Percentiles rank a stretch among this genome's conserved stretches.
These are phyloP conservation scores for Inga oerstediana DNA, from an alignment of 306 rosid species.

Conservation along the genomic window DNA sequence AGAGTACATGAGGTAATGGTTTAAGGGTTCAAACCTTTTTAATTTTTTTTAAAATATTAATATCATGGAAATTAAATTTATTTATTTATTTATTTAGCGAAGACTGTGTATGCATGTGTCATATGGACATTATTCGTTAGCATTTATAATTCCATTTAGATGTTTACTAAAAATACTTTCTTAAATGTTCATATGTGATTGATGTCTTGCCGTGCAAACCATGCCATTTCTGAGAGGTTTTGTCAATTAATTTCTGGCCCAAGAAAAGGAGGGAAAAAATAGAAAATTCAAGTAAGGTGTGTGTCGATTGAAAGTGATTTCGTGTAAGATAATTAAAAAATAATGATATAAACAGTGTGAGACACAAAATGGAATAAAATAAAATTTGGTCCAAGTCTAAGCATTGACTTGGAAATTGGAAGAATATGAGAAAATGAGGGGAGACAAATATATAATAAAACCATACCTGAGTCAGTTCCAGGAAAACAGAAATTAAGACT, in stretches of 20 bases:
- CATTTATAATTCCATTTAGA: neutral
- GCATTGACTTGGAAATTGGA: slow-evolving; percentile 20
- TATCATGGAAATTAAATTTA: too few species aligned
- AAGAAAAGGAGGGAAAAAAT: too few species aligned
- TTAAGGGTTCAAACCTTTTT: too few species aligned
- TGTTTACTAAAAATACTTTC: neutral
- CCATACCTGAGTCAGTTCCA: neutral
- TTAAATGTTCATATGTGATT: neutral
- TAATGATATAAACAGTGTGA: neutral
- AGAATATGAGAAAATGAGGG: neutral
- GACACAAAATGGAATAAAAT: neutral
- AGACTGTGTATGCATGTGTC: neutral
- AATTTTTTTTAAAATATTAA: too few species aligned
- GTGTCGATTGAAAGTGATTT: neutral
- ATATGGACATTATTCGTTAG: neutral
- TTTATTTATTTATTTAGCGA: too few species aligned
- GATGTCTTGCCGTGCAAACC: neutral
- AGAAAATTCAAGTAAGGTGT: neutral
- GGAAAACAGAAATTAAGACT: neutral
- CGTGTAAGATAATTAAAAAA: neutral
- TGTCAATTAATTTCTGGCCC: neutral
- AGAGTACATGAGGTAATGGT: too few species aligned
- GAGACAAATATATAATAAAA: neutral
- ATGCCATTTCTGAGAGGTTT: neutral
- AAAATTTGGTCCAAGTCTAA: slow-evolving; percentile 22